Conservation (phyloP, 2,329 filamentous ascomycete species). For the Teratosphaeriaceae sp. region DNA sequence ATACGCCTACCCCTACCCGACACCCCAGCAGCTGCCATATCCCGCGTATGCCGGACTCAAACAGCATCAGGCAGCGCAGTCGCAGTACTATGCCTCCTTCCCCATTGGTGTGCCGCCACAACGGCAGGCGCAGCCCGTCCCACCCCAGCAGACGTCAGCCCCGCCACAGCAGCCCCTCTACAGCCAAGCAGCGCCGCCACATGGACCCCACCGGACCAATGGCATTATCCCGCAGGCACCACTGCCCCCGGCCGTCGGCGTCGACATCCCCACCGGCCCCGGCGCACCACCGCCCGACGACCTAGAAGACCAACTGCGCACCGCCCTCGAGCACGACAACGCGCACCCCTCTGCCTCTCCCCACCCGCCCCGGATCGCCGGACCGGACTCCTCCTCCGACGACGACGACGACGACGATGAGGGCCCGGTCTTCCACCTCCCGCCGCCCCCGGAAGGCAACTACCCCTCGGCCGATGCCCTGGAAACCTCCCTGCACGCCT, state of each 20-base stretch:
- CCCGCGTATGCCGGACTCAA: too few relatives aligned
- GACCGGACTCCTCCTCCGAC: slow-evolving; percentile 12
- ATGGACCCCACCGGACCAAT: background rate
- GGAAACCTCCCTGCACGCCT: slow-evolving; percentile 26
- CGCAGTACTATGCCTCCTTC: background rate
- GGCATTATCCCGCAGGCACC: too few relatives aligned
- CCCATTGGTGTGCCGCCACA: background rate
- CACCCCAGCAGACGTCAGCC: background rate
- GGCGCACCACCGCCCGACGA: slow-evolving; percentile 21
- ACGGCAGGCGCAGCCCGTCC: background rate
- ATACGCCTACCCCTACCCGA: too few relatives aligned
- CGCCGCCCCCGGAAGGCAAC: slow-evolving; percentile 25
- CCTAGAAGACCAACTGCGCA: slow-evolving; percentile 21
- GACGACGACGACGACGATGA: slow-evolving; percentile 17
- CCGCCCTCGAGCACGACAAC: slow-evolving; percentile 13
- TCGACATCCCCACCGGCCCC: slow-evolving; percentile 15
- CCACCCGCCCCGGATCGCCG: too few relatives aligned
- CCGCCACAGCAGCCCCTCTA: slow-evolving; percentile 1
- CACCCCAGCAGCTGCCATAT: too few relatives aligned
- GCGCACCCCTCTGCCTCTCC: too few relatives aligned
- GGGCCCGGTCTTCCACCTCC: slow-evolving; percentile 25
- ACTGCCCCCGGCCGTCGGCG: slow-evolving; percentile 3
- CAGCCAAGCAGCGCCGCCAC: background rate
- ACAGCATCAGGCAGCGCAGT: too few relatives aligned
- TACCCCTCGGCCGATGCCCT: slow-evolving; percentile 23